A percentile compares a stretch with the other conserved stretches of the same genome.
These are phyloP conservation scores for Silene noctiflora DNA, from an alignment of 179 eudicot species.

Conservation along the genomic window DNA sequence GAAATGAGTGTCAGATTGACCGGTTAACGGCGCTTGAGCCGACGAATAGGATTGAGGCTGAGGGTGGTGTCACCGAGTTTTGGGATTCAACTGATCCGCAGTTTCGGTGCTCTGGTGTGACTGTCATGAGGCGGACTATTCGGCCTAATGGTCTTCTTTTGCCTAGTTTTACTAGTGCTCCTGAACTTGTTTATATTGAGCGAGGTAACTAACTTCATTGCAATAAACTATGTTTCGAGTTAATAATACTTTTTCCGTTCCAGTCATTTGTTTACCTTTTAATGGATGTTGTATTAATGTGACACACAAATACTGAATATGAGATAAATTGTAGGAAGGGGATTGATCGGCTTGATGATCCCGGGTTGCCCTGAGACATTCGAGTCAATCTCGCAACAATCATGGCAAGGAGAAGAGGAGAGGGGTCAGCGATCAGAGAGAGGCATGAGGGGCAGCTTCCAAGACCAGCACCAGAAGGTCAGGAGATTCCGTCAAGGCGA, in stretches of 20 bases:
- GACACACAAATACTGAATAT: neutral
- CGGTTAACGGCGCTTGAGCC: constrained; percentile 59
- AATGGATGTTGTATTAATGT: no score
- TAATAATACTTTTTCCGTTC: no score
- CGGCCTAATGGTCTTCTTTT: constrained; percentile 53
- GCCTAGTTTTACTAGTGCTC: constrained; percentile 55
- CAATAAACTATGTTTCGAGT: no score
- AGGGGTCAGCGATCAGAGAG: constrained; percentile 8
- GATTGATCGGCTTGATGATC: constrained; percentile 47
- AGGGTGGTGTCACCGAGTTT: constrained; percentile 65
- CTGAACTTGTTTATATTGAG: constrained; percentile 45
- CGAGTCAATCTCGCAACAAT: constrained; percentile 36
- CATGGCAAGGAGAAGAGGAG: constrained; percentile 5
- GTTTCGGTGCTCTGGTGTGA: constrained; percentile 64
- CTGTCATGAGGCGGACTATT: constrained; percentile 42
- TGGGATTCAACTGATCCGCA: constrained; percentile 49
- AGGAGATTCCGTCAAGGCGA: constrained; percentile 56
- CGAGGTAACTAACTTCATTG: constrained; percentile 38
- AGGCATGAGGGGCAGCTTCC: constrained; percentile 28
- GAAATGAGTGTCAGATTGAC: constrained; percentile 47
- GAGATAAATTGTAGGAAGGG: constrained; percentile 42
- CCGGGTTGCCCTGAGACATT: constrained; percentile 83
- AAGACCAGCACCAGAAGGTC: constrained; percentile 67
- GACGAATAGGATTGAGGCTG: constrained; percentile 35
- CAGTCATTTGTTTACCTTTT: no score